Base-by-base conservation (phyloP, 306 rosid genomes). In the Abrus precatorius region DNA sequence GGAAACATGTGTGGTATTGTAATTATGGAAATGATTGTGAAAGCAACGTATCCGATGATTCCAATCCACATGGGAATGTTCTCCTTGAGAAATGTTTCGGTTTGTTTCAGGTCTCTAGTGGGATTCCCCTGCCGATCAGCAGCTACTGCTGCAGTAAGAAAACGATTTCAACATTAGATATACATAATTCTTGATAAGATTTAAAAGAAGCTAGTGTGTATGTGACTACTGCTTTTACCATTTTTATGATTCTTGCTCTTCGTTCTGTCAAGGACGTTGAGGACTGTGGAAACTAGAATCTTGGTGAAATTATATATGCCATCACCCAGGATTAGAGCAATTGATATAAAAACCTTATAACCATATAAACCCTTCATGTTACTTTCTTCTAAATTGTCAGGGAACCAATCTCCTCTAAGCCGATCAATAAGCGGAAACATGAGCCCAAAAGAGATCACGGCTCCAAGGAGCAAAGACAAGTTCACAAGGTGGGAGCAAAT, bases 341-440 rank as follows among this genome's bases (percentile, higher is more conserved):
- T 93, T 5, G 94, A 89, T 2, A 94, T 69, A 79, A 94, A 94
- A 75, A 89, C 97, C 97, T 95, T 95, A 54, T 95, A 95, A 55
- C 99, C 98, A n/a, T 89, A 95, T 48, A 93, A 81, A 49, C 98
- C 94, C 82, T 91, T 95, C 99, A 95, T 95, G 77, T 90, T 89
- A 78, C 84, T 84, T 80, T 93, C 99, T 67, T 83, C 83, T 69
- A 89, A 87, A 43, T 92, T 84, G 34, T 80, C 86, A 60, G 97
- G 75, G 84, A 87, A 95, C 99, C 99, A 95, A 1, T 83, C 47
- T 32, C 99, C 99, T 85, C 86, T 88, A 57, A 74, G 90, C 32
- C 32, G 68, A 57, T 87, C 87, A 38, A 93, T 74, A 30, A 95
- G 97, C 0, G 99, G 99, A 94, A 90, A 95, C 93, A 95, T 87